phyloP scores from a whole-genome alignment of 2,329 filamentous ascomycete genomes.

The Fusarium sp. region DNA sequence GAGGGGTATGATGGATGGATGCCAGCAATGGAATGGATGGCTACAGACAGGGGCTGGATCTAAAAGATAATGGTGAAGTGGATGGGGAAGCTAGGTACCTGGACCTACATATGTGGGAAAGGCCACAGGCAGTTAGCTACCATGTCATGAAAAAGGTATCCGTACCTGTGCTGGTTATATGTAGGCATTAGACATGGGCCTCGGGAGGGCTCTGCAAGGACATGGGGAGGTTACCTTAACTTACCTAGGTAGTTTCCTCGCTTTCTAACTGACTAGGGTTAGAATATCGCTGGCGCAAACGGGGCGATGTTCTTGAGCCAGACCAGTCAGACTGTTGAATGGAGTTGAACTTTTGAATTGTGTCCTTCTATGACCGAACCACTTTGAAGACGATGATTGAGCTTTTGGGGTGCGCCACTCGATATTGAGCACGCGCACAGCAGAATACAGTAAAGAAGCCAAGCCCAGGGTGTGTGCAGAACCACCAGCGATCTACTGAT shows the following conservation, averaged over 20 bases:
- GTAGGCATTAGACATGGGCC: not conserved
- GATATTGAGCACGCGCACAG: slow-evolving; percentile 29
- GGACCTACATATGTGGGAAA: not conserved
- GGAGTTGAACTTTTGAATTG: not conserved
- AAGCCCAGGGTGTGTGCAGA: slow-evolving; percentile 35
- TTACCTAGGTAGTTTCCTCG: not conserved
- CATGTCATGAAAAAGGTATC: not conserved
- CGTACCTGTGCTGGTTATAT: not conserved
- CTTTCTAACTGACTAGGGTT: slow-evolving; percentile 5
- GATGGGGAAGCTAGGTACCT: not conserved
- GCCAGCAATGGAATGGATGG: not conserved
- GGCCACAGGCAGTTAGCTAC: not conserved
- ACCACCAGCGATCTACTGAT: slow-evolving; percentile 30
- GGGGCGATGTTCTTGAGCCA: slow-evolving; percentile 6
- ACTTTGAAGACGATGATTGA: slow-evolving; percentile 14
- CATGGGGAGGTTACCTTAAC: slow-evolving; percentile 13
- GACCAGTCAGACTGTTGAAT: slow-evolving; percentile 2
- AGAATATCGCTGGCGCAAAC: not conserved
- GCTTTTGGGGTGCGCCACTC: slow-evolving; percentile 35
- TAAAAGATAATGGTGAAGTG: not conserved
- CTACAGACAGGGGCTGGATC: not conserved
- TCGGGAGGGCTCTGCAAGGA: slow-evolving; percentile 12
- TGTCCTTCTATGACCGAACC: slow-evolving; percentile 21
- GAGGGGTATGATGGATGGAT: not conserved
- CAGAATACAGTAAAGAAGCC: slow-evolving; percentile 7